Base-by-base conservation (phyloP, 164 flowering plant genomes). In the Echeveria elegans region DNA sequence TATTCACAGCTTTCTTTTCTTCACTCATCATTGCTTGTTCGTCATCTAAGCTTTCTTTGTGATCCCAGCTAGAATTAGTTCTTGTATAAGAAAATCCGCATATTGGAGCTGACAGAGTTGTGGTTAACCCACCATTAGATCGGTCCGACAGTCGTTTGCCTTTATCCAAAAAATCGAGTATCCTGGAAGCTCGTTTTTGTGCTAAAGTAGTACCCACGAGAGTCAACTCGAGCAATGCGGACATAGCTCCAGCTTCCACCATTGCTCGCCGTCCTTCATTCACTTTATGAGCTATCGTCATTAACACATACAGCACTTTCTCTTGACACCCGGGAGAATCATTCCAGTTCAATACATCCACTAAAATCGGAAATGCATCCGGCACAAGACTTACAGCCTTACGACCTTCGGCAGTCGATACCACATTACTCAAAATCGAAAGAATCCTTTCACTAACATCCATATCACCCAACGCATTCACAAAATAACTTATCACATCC, bases 221-320 rank as follows among this genome's bases (percentile, higher is more conserved):
- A 0, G 97, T 88, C 40, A 94, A 70, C 64, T 94, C 99, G 0
- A 94, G 93, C 78, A 89, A 75, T 1, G 92, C 67, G 0, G 97
- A 89, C 1, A 62, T 78, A 14, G 87, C 72, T 2, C 98, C 97
- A 0, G 88, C 88, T 73, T 89, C 95, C 50, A 85, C 71, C 93
- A 94, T 90, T 24, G 93, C 80, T 43, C 82, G 92, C 41, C 95
- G 73, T 73, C 89, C 95, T 18, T 81, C 83, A 58, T 82, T 86
- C 0, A 85, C 78, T 68, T 88, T 94, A 74, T 94, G 95, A 10
- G 97, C 99, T 91, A 94, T 85, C 66, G 91, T 87, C 99, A 94
- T 91, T 28, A 94, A 68, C 50, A 89, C 78, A 70, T 94, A 91
- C 0, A 87, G 71, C 1, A 81, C 88, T 67, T 86, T 89, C 77